Evolutionary conservation across 768 basidiomycete species (phyloP), one percentile per base, ranked within the genome.

Genomic region (Pulveroboletus sp.): DNA sequence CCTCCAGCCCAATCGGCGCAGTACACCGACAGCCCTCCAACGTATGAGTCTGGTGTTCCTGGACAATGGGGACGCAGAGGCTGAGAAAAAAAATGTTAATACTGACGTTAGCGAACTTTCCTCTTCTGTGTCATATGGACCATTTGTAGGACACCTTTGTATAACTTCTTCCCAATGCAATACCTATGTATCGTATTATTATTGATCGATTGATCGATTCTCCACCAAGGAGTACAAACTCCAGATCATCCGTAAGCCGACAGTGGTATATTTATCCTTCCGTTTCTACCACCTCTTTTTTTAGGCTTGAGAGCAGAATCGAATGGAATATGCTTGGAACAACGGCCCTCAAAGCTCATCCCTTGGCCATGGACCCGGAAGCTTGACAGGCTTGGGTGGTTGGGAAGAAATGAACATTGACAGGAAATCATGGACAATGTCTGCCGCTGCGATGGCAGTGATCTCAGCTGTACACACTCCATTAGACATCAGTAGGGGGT

Each of bases 1-100:
- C 66, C 67, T 47, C 59, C 64, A 13, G 16, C 41, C 34, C 43
- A 51, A 27, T 36, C 45, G 12, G 38, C n/a, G 27, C 47, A 45
- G 26, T 69, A 74, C 41, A 68, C 77, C 14, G 86, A 88, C 16
- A 73, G 69, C 30, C 87, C 87, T 13, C 86, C 87, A 24, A 72
- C 68, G 44, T 89, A 89, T 60, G 86, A 89, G 23, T 71, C 72
- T 14, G 71, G 72, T 47, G 58, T 73, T 24, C 68, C 76, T 38
- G 81, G 79, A 19, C 73, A 74, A 45, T 84, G 82, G 83, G 77
- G 76, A 42, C 74, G 73, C 58, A 75, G 60, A 27, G 35, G 39
- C 17, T 68, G 53, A 65, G 14, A 35, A 50, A 43, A 29, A 16
- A n/a, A n/a, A 16, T 4, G 6, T 19, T 31, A 23, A 27, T 32